Evolutionary conservation across 352 stramenopile genomes (phyloP), one percentile per base, ranked within the genome.

Genomic region (Globisporangium camurandrum): DNA sequence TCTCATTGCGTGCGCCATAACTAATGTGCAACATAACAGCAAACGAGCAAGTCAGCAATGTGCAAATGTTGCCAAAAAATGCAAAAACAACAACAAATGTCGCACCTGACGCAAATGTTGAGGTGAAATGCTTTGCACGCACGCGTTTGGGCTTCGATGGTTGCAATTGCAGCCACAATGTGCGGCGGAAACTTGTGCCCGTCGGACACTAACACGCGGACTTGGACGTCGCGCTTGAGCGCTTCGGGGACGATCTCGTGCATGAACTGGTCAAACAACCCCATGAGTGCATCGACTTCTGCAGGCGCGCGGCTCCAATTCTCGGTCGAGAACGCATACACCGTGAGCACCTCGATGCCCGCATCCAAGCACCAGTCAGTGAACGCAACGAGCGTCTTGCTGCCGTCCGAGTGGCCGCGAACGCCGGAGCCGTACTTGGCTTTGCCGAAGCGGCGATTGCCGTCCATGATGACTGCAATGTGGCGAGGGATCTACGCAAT

Each of bases 381-480:
- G 66, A 98, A 98, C 37, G 96, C 75, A 9, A 97, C 89, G 17
- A 99, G 73, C 55, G 91, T 97, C 69, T 87, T 93, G 53, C 89
- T 97, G 36, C 96, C 96, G 56, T 98, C 93, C 60, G 85, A 90
- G 63, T 99, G 96, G 42, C 96, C 96, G 62, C 73, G 67, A 31
- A 93, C 64, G 1, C 77, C 72, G 0, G 69, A 57, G 23, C 84
- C 84, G 54, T 93, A 92, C 34, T 77, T 88, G 17, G 55, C 69
- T 52, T 89, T 93, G 4, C 94, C 93, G 70, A 96, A 98, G 47
- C 95, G 86, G 30, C 91, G 85, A 61, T 98, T 98, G 34, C 95
- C 95, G 57, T 98, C 95, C 75, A 98, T 98, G 57, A 98, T 97
- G 46, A 98, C 86, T 0, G 93, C 95, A 19, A 98, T 84, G 50